Evolutionary conservation across 257 asterid species (phyloP).

Genomic region (Penstemon barbatus): DNA sequence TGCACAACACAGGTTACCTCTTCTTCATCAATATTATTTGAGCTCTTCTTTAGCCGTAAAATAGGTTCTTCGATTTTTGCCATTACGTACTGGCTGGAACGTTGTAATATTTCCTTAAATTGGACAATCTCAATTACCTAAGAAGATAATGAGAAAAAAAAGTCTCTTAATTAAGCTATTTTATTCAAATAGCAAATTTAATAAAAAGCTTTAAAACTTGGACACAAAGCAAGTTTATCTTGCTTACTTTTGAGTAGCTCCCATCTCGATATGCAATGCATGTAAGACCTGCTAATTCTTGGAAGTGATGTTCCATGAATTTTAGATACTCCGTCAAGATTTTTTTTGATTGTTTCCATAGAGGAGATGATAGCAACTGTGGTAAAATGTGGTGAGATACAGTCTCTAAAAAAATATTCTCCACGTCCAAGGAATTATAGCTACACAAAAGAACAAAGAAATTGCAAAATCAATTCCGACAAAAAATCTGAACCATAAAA

Average conservation of each 20-base stretch:
- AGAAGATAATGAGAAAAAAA: constrained; percentile 25
- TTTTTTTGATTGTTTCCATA: constrained; percentile 71
- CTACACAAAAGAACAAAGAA: constrained; percentile 43
- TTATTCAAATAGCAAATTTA: constrained; percentile 23
- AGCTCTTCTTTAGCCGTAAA: constrained; percentile 80
- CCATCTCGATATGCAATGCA: constrained; percentile 92
- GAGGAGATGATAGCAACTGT: constrained; percentile 84
- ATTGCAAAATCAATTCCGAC: constrained; percentile 17
- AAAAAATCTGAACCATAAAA: constrained; percentile 10
- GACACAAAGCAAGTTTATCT: constrained; percentile 5
- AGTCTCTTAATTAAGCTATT: not conserved
- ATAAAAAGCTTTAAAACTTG: constrained; percentile 13
- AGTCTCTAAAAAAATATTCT: constrained; percentile 92
- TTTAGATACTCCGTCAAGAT: constrained; percentile 66
- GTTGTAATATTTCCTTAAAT: constrained; percentile 82
- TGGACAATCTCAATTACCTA: constrained; percentile 94
- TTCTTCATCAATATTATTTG: constrained; percentile 63
- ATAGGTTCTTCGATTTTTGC: constrained; percentile 83
- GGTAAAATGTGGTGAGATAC: constrained; percentile 88
- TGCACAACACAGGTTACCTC: constrained; percentile 52
- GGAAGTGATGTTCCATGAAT: constrained; percentile 91
- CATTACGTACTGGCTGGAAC: constrained; percentile 77
- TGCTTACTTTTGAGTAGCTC: constrained; percentile 82
- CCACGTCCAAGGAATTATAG: constrained; percentile 91
- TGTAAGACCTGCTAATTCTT: constrained; percentile 97